phyloP scores from a whole-genome alignment of 2,329 filamentous ascomycete genomes.

The Penicillium occitanis region DNA sequence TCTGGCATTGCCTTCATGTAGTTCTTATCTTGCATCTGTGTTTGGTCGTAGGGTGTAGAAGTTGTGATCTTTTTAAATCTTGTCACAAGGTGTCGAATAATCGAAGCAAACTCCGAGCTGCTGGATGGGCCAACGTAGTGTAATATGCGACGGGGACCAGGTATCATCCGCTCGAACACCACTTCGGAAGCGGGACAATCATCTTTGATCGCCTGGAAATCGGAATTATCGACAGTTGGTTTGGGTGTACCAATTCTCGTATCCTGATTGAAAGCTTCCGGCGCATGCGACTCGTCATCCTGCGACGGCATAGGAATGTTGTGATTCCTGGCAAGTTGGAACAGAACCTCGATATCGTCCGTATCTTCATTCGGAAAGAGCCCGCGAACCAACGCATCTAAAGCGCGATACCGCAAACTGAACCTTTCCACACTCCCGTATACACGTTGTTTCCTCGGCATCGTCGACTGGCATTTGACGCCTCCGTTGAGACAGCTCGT shows the following conservation, averaged over 20 bases:
- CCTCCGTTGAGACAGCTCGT: constrained; percentile 18
- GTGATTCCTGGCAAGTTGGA: constrained; percentile 16
- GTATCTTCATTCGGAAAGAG: constrained; percentile 21
- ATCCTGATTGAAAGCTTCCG: constrained; percentile 19
- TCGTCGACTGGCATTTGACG: constrained; percentile 19
- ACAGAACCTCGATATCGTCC: constrained; percentile 17
- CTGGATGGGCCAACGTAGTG: constrained; percentile 22
- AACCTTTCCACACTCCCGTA: constrained; percentile 21
- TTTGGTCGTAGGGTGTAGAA: neutral
- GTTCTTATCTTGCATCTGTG: neutral
- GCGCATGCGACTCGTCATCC: constrained; percentile 18
- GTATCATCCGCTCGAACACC: constrained; percentile 19
- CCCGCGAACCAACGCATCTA: constrained; percentile 21
- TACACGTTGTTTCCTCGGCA: constrained; percentile 22
- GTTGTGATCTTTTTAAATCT: constrained; percentile 15
- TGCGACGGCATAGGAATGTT: constrained; percentile 20
- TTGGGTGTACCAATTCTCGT: neutral
- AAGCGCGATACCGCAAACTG: constrained; percentile 20
- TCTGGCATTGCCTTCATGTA: neutral
- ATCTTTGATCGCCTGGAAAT: neutral
- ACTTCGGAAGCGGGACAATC: constrained; percentile 13
- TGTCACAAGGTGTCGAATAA: constrained; percentile 20
- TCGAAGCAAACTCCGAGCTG: constrained; percentile 20
- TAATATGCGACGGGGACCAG: constrained; percentile 15
- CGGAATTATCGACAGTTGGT: neutral